Percentiles rank a stretch among this genome's conserved stretches.
These are phyloP conservation scores for Pachysandra terminalis DNA, from an alignment of 164 flowering plant species.

Conservation along the genomic window DNA sequence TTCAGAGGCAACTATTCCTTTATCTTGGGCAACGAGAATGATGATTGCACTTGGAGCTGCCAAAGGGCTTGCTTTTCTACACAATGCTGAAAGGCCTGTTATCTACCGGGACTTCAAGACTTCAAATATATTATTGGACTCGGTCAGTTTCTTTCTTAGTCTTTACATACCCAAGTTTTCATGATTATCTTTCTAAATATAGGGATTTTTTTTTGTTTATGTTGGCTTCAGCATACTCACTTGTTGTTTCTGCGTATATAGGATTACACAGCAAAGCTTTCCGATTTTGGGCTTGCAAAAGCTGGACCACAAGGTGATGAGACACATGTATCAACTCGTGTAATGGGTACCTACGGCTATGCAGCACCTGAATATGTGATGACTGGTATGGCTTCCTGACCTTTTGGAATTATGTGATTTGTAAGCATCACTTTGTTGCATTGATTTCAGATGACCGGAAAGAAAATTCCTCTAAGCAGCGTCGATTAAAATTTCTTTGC, in stretches of 20 bases:
- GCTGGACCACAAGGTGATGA: slow-evolving; percentile 98
- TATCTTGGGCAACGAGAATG: slow-evolving; percentile 93
- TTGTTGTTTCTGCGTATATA: slow-evolving; percentile 25
- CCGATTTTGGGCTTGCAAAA: slow-evolving; percentile 97
- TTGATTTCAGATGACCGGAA: neutral
- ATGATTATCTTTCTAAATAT: neutral
- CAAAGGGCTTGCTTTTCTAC: slow-evolving; percentile 98
- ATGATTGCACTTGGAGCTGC: slow-evolving; percentile 99
- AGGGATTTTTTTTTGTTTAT: neutral
- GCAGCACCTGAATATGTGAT: slow-evolving; percentile 98
- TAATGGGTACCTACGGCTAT: slow-evolving; percentile 97
- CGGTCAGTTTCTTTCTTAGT: slow-evolving; percentile 47
- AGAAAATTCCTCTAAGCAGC: neutral
- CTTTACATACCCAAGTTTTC: neutral
- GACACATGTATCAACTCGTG: slow-evolving; percentile 93
- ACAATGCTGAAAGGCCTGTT: slow-evolving; percentile 92
- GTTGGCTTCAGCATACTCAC: slow-evolving; percentile 2
- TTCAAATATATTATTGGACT: slow-evolving; percentile 88
- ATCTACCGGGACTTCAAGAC: slow-evolving; percentile 97
- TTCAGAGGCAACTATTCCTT: slow-evolving; percentile 81
- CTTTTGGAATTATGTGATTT: neutral
- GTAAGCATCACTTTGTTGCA: neutral
- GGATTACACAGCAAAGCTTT: slow-evolving; percentile 93
- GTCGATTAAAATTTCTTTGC: too few relatives aligned
- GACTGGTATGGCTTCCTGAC: slow-evolving; percentile 59